Conservation (phyloP, 2,329 filamentous ascomycete species). For the Hypoxylon sp. region DNA sequence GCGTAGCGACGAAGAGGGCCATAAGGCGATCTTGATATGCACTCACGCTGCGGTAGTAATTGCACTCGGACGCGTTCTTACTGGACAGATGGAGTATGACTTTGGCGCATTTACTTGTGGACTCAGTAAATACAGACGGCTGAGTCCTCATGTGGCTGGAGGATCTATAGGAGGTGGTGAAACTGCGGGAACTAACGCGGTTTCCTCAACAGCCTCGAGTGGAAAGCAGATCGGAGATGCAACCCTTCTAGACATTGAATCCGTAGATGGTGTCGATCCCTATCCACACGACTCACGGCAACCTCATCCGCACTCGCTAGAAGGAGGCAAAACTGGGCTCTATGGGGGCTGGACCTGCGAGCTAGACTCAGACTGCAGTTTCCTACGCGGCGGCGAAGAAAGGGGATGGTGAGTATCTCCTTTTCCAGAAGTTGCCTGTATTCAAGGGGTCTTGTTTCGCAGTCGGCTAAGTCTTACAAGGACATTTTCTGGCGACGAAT, state of each 20-base stretch:
- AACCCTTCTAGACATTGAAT: conserved; percentile 31
- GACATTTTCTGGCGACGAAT: conserved; percentile 57
- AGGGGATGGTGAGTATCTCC: conserved; percentile 79
- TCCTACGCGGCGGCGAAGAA: conserved; percentile 83
- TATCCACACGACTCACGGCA: conserved; percentile 50
- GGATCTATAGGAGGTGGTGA: conserved; percentile 12
- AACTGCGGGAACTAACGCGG: conserved; percentile 16
- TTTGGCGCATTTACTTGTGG: conserved; percentile 88
- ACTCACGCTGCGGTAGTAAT: conserved; percentile 93
- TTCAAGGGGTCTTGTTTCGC: conserved; percentile 19
- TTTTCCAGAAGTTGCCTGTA: conserved; percentile 17
- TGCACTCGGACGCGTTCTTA: conserved; percentile 83
- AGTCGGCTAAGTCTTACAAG: conserved; percentile 44
- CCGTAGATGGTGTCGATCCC: conserved; percentile 42
- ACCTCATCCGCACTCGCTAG: conserved; percentile 8
- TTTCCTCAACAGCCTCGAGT: conserved; percentile 12
- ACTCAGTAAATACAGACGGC: conserved; percentile 71
- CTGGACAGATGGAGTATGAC: conserved; percentile 80
- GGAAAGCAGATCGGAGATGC: conserved; percentile 42
- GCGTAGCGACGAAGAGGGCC: conserved; percentile 76
- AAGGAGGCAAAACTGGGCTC: conserved; percentile 71
- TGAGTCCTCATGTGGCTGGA: conserved; percentile 9
- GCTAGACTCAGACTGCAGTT: conserved; percentile 85
- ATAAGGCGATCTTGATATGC: conserved; percentile 80
- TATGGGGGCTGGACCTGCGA: conserved; percentile 84